Evolutionary conservation across 768 basidiomycete genomes (phyloP), one percentile per base, ranked within the genome.

Genomic region (Lentinus tigrinus): DNA sequence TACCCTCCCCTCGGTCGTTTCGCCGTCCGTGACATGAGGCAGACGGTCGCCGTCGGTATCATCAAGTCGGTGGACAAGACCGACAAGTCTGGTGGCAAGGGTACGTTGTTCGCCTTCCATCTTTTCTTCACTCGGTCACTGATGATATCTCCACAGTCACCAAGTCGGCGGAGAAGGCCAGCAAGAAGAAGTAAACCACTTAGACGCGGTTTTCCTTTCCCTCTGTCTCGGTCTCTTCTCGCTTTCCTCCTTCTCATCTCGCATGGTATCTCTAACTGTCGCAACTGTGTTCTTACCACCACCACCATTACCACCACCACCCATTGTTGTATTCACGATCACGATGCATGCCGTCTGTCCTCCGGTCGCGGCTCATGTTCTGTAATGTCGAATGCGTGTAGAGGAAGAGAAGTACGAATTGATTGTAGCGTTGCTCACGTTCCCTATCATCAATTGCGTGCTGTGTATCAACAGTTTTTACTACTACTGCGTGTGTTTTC

Each of bases 1-100:
- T 99, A 98, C 81, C 96, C 97, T 68, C 97, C 97, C 77, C 89
- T 99, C 65, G 96, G 97, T 83, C 95, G 96, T 76, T 96, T 96
- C 80, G 95, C 95, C 71, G 95, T 97, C 76, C 95, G 95, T 88
- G 95, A 97, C 84, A 97, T 98, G 95, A 90, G 95, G 76, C 95
- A 98, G 81, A 97, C 96, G 63, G 96, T 99, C 64, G 95, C 95
- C 65, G 95, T 97, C 70, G 95, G 95, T 78, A 91, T 98, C 81
- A 97, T 98, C 85, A 98, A 98, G 83, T 85, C 87, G 61, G 95
- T 97, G 63, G 95, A 97, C 54, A 96, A 95, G 87, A 84, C 93
- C 65, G 94, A 95, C 58, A 95, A 93, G 77, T 67, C 79, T 71
- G 81, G 84, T 69, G 94, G 95, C 69, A 96, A 96, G 85, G 85